These are phyloP conservation scores for Evernia prunastri DNA, from an alignment of 495 filamentous ascomycete species.

Conservation along the genomic window DNA sequence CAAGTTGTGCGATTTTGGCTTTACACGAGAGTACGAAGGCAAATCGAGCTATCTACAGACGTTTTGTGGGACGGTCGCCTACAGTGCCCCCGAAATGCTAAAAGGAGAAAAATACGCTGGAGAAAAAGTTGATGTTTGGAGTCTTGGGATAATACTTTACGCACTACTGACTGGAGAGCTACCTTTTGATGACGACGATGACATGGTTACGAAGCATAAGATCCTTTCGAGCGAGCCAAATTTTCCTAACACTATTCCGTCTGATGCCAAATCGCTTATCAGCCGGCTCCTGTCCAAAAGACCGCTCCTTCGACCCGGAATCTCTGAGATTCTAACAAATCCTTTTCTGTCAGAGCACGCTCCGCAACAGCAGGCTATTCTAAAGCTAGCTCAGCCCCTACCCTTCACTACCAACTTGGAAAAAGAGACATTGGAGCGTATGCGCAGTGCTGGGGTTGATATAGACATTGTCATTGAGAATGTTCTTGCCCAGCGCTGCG, in stretches of 20 bases:
- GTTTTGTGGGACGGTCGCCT: constrained; percentile 96
- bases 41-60: constrained; percentile 93
- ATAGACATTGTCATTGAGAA: constrained; percentile 92
- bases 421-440: constrained; percentile 83
- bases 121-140: constrained; percentile 98
- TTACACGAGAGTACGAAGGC: constrained; percentile 94
- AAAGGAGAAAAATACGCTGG: constrained; percentile 97
- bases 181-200: constrained; percentile 92
- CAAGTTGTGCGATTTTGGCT: constrained; percentile 98
- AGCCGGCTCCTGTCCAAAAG: constrained; percentile 78
- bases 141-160: constrained; percentile 91
- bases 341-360: constrained; percentile 86
- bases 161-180: constrained; percentile 87
- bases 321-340: constrained; percentile 84
- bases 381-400: constrained; percentile 74
- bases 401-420: constrained; percentile 86
- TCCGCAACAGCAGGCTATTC: constrained; percentile 80
- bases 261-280: constrained; percentile 69
- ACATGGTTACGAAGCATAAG: constrained; percentile 72
- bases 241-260: constrained; percentile 72
- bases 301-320: constrained; percentile 71
- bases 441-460: constrained; percentile 92
- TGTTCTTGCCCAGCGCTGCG: constrained; percentile 82
- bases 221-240: constrained; percentile 79
- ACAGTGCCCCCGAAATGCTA: constrained; percentile 96